Conservation (phyloP, 768 basidiomycete genomes). For the Myochromella boudieri region DNA sequence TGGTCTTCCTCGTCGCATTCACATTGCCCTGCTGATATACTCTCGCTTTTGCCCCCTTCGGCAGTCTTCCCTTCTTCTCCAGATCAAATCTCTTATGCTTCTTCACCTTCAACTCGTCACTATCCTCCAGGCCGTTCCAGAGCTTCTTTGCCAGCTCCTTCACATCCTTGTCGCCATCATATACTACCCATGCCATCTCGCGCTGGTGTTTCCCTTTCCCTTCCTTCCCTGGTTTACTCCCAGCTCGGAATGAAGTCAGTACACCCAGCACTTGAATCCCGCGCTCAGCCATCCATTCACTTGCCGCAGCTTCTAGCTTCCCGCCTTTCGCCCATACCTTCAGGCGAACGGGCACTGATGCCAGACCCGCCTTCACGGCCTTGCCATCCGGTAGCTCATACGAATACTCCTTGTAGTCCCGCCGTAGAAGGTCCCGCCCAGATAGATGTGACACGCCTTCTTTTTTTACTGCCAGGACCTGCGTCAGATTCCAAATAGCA, state of each 20-base stretch:
- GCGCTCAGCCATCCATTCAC: conserved; percentile 66
- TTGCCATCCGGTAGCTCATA: conserved; percentile 39
- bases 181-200: conserved; percentile 68
- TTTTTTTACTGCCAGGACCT: conserved; percentile 58
- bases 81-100: conserved; percentile 44
- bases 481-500: conserved; percentile 49
- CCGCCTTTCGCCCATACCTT: conserved; percentile 52
- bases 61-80: conserved; percentile 30
- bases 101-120: conserved; percentile 49
- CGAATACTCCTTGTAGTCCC: conserved; percentile 94
- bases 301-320: conserved; percentile 35
- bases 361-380: conserved; percentile 69
- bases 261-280: conserved; percentile 72
- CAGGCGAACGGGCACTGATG: conserved; percentile 77
- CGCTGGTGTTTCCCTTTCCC: conserved; percentile 58
- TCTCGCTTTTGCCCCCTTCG: conserved; percentile 36
- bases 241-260: conserved; percentile 67
- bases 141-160: conserved; percentile 46
- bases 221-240: conserved; percentile 24
- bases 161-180: conserved; percentile 33
- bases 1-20: conserved; percentile 60
- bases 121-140: conserved; percentile 60
- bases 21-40: conserved; percentile 70
- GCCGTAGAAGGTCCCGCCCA: conserved; percentile 75
- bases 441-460: conserved; percentile 62